Evolutionary conservation across 2,329 filamentous ascomycete species (phyloP).

Genomic region (Fonsecaea erecta): DNA sequence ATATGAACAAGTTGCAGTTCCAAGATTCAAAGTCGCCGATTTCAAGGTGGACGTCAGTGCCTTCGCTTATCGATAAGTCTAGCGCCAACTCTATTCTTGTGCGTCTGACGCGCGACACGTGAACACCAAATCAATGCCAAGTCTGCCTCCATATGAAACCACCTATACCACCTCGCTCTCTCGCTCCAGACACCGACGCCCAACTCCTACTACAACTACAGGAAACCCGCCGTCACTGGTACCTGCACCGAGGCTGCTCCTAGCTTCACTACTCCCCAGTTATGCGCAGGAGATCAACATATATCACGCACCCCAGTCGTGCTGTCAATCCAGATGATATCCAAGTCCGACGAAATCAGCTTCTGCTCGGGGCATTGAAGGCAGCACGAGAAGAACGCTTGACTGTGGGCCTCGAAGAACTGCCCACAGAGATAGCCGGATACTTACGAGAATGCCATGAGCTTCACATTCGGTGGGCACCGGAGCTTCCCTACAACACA

Average conservation of each 20-base stretch:
- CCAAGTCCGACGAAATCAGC: constrained; percentile 57
- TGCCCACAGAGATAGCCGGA: constrained; percentile 66
- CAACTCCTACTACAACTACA: neutral
- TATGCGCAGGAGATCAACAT: constrained; percentile 32
- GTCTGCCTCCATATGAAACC: neutral
- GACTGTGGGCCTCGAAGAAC: constrained; percentile 73
- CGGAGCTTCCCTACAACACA: constrained; percentile 60
- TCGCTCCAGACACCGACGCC: neutral
- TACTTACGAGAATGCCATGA: constrained; percentile 69
- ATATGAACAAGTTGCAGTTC: neutral
- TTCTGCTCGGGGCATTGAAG: constrained; percentile 64
- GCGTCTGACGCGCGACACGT: neutral
- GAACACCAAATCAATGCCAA: neutral
- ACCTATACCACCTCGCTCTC: neutral
- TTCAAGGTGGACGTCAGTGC: neutral
- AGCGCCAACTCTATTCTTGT: neutral
- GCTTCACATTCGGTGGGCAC: constrained; percentile 80
- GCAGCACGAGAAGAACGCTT: constrained; percentile 79
- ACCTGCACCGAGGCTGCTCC: neutral
- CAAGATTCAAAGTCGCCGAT: neutral
- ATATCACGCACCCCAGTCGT: constrained; percentile 31
- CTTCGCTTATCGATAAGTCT: constrained; percentile 12
- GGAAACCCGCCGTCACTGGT: neutral
- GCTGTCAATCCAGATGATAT: constrained; percentile 66
- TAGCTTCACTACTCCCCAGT: neutral